Evolutionary conservation across 2,329 filamentous ascomycete species (phyloP), one percentile per base, ranked within the genome.

Genomic region (Aspergillus felis): DNA sequence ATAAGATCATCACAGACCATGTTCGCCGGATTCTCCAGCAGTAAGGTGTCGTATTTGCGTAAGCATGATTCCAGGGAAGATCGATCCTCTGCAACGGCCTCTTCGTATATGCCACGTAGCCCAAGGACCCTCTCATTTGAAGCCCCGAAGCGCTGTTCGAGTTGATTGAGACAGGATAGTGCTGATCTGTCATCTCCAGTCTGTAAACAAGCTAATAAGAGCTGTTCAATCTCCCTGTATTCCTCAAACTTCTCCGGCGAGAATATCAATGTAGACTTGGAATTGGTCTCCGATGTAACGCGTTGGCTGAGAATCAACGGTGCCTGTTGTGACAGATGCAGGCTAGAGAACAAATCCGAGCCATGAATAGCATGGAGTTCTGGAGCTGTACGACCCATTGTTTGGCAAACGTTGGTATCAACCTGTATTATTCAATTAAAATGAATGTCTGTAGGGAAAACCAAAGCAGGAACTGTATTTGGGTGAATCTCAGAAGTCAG

Each of bases 121-220:
- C 89, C 92, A 83, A 93, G 88, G 52, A 97, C 82, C 64, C 91
- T 87, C 76, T 97, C 91, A 74, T 97, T 96, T 38, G 85, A 81
- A 27, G 83, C 79, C 27, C 93, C 92, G 71, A 99, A 99, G 51
- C 94, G 89, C 58, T 84, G 79, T 4, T 86, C 86, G 49, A 99
- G 82, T 60, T 87, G 84, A 68, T 90, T 84, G 41, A 97, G 82
- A 70, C 90, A 90, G 65, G 86, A 74, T 63, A 86, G 85, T 25
- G 94, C 94, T 25, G 90, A 85, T 62, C 85, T 79, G 66, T 95
- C 88, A 73, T 97, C 90, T 54, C 90, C 89, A 0, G 90, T 92
- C 52, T 90, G 88, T 41, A 99, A 83, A 68, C 90, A 94, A 29
- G 91, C 86, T 35, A 94, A 79, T 64, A 97, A 79, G 20, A 97